phyloP scores from a whole-genome alignment of 257 asterid species.

The Solanum commersonii region DNA sequence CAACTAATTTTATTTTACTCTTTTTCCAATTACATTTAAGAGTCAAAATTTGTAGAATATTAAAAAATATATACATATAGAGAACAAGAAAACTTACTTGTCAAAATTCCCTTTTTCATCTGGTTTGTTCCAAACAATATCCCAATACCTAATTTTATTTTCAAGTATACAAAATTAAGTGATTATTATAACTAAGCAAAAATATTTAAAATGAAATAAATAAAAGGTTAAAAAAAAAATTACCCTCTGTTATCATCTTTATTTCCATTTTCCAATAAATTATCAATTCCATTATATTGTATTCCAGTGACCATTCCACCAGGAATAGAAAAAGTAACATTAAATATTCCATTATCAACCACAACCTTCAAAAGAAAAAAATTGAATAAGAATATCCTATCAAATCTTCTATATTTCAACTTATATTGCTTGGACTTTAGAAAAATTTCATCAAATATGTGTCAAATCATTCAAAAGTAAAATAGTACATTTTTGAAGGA shows the following conservation, averaged over 20 bases:
- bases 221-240: constrained; percentile 6
- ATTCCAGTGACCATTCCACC: constrained; percentile 48
- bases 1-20: background rate
- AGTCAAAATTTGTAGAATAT: background rate
- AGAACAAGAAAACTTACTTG: constrained; percentile 22
- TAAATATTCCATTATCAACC: constrained; percentile 25
- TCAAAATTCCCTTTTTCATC: constrained; percentile 18
- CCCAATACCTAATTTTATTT: constrained; percentile 62
- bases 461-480: fast-evolving
- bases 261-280: constrained; percentile 38
- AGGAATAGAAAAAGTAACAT: constrained; percentile 45
- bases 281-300: constrained; percentile 52
- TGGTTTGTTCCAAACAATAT: constrained; percentile 52
- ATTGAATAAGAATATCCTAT: background rate
- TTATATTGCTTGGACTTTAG: background rate
- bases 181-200: background rate
- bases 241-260: constrained; percentile 55
- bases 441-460: background rate
- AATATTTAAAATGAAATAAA: background rate
- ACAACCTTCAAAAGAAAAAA: constrained; percentile 15
- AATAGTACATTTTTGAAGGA: fast-evolving
- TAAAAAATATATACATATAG: no score
- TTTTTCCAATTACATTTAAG: background rate
- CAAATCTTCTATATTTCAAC: background rate
- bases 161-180: background rate